These are phyloP conservation scores for Colletotrichum cordylinicola DNA, from an alignment of 2,329 filamentous ascomycete species.

Conservation along the genomic window DNA sequence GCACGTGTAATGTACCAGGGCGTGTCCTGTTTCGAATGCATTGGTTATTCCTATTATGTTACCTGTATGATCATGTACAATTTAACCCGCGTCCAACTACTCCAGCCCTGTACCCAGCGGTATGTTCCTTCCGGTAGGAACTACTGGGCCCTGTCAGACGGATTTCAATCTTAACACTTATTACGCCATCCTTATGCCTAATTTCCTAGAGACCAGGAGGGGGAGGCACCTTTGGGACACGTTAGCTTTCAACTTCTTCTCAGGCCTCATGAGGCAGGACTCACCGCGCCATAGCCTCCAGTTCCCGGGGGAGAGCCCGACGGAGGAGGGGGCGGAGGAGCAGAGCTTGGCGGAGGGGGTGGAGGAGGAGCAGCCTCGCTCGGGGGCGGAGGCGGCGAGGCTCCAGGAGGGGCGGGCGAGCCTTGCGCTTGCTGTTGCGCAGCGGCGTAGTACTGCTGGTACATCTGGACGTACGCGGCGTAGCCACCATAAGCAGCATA, in stretches of 20 bases:
- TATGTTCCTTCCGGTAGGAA: background rate
- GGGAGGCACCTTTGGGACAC: constrained; percentile 58
- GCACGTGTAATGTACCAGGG: background rate
- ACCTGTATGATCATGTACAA: constrained; percentile 10
- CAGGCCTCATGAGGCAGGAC: constrained; percentile 31
- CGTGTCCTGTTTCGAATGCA: background rate
- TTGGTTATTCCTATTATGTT: constrained; percentile 8
- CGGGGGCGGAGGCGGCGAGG: constrained; percentile 62
- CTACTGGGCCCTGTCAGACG: background rate
- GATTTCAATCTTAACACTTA: background rate
- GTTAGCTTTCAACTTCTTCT: background rate
- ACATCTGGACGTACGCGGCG: constrained; percentile 75
- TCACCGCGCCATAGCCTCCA: constrained; percentile 68
- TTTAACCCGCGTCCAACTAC: background rate
- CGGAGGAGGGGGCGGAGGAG: constrained; percentile 57
- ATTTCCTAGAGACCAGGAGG: constrained; percentile 56
- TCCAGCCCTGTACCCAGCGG: background rate
- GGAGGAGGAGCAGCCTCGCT: constrained; percentile 69
- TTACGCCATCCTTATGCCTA: background rate
- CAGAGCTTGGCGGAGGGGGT: constrained; percentile 61
- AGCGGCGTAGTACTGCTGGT: constrained; percentile 72
- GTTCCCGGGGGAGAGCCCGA: constrained; percentile 56
- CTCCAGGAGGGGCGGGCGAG: constrained; percentile 51
- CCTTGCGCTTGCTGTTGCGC: constrained; percentile 55
- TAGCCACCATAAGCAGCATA: constrained; percentile 94